These are phyloP conservation scores for Tinospora cordifolia DNA, from an alignment of 164 flowering plant genomes.

Conservation along the genomic window DNA sequence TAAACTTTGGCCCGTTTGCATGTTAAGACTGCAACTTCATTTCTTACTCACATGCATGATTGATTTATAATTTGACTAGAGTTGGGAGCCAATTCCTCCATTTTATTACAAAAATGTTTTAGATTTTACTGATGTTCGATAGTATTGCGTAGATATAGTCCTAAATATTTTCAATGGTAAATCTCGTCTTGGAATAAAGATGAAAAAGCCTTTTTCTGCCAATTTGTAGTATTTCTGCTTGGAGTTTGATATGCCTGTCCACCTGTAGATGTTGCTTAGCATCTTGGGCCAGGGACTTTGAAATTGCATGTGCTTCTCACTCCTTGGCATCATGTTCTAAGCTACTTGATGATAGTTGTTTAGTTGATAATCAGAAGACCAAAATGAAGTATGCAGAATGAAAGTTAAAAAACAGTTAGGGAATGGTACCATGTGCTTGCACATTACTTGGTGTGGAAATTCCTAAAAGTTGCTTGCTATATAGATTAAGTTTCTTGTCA, in stretches of 20 bases:
- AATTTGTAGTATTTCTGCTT: too few relatives aligned
- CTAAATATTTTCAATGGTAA: neutral
- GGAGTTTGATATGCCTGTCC: too few relatives aligned
- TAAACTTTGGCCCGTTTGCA: neutral
- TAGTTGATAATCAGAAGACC: too few relatives aligned
- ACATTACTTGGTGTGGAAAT: neutral
- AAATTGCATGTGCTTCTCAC: too few relatives aligned
- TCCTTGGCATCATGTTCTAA: too few relatives aligned
- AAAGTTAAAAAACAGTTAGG: too few relatives aligned
- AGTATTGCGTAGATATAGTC: neutral
- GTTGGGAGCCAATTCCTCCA: neutral
- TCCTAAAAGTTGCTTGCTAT: neutral
- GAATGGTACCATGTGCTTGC: neutral
- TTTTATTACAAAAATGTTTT: neutral
- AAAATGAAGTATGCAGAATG: too few relatives aligned
- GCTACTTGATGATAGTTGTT: too few relatives aligned
- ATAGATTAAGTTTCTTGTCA: neutral
- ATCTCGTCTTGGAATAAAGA: too few relatives aligned
- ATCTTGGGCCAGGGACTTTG: too few relatives aligned
- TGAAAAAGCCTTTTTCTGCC: too few relatives aligned
- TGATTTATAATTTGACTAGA: neutral
- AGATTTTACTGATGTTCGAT: neutral
- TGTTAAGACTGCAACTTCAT: neutral
- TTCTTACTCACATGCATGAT: neutral
- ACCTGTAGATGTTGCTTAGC: too few relatives aligned